Evolutionary conservation across 805 yeast genomes (phyloP), one percentile per base, ranked within the genome.

Genomic region (Zygosaccharomyces rouxii): DNA sequence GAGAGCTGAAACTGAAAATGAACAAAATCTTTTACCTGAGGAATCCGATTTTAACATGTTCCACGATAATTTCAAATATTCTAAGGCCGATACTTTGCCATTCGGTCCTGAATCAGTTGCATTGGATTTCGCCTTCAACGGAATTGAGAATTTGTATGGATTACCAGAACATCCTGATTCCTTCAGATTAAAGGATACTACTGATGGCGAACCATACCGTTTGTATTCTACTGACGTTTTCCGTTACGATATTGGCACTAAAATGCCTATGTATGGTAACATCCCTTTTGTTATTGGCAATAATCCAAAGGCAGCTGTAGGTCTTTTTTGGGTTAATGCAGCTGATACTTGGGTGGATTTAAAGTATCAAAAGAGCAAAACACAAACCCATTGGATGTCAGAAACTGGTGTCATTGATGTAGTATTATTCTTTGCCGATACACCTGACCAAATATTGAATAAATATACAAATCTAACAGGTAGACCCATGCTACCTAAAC

Each of bases 161-260:
- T 85, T 94, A 38, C 98, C 99, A 0, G 99, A 94, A 66, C 99
- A 94, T 61, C 92, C 98, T 0, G 96, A 88, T 56, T 71, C 84
- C 0, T 68, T 94, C 42, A 74, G 83, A 16, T 71, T 94, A 55
- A 80, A 81, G 48, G 92, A 86, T 55, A 90, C 98, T 0, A 46
- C 66, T 2, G 55, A 52, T 2, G 53, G 60, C 1, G 86, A 83
- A 47, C 98, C 98, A 2, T 94, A 94, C 66, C 75, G 99, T 39
- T 71, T 94, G 38, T 94, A 71, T 73, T 92, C 94, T 58, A 97
- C 90, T 25, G 99, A 94, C 64, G 92, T 92, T 30, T 94, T 94
- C 68, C 97, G 94, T 67, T 94, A 94, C 64, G 95, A 87, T 56
- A 74, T 83, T 1, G 79, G 86, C 52, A 84, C 95, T 33, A 80